These are phyloP conservation scores for Exophiala spinifera DNA, from an alignment of 2,329 filamentous ascomycete species.

Conservation along the genomic window DNA sequence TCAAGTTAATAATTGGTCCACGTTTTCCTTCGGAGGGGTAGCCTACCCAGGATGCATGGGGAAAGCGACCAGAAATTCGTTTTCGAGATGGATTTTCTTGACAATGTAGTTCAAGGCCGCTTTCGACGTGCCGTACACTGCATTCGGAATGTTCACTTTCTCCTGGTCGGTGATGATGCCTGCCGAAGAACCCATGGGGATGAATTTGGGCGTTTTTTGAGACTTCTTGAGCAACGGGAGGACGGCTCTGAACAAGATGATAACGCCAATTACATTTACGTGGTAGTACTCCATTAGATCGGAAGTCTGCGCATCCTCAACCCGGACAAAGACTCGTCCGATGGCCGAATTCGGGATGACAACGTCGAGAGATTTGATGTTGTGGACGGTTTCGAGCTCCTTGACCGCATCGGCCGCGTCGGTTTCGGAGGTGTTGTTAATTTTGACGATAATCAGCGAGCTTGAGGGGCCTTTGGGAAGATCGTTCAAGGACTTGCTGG, in stretches of 20 bases:
- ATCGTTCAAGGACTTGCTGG: constrained; percentile 19
- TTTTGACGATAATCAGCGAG: constrained; percentile 27
- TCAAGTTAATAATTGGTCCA: no score
- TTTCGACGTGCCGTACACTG: constrained; percentile 46
- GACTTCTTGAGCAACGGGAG: constrained; percentile 39
- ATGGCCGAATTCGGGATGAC: constrained; percentile 51
- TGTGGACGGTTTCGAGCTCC: constrained; percentile 31
- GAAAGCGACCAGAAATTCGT: constrained; percentile 20
- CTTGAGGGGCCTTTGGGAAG: constrained; percentile 12
- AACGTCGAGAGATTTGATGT: constrained; percentile 47
- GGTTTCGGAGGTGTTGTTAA: constrained; percentile 26
- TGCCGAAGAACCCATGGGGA: constrained; percentile 10
- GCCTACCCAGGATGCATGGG: constrained; percentile 12
- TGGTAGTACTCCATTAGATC: constrained; percentile 33
- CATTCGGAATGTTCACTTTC: constrained; percentile 4
- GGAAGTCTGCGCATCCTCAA: constrained; percentile 18
- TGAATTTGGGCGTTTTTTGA: constrained; percentile 3
- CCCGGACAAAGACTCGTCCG: neutral
- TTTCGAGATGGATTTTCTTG: constrained; percentile 39
- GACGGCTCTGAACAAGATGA: constrained; percentile 47
- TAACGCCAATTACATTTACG: constrained; percentile 38
- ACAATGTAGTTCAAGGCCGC: constrained; percentile 38
- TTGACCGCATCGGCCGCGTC: constrained; percentile 38
- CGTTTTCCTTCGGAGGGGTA: no score
- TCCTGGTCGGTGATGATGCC: constrained; percentile 6